Base-by-base conservation (phyloP, 768 basidiomycete genomes). In the Phaffia tasmanica region DNA sequence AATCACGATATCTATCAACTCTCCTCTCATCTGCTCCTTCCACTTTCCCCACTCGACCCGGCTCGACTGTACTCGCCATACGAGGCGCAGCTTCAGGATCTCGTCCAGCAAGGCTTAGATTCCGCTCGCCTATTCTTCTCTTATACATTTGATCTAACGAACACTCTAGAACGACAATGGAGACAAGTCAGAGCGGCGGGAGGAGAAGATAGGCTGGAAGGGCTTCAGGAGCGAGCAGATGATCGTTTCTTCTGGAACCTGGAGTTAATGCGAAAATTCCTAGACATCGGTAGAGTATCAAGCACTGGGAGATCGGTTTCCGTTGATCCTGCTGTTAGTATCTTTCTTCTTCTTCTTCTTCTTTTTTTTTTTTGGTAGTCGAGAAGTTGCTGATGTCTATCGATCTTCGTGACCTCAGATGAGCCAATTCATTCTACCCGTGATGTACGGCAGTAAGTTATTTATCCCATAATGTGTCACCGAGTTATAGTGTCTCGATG, bases 171-270 rank as follows among this genome's bases (percentile, higher is more conserved):
- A 80, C 80, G 81, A 48, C 94, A 97, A 75, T 85, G 84, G 81
- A 78, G 80, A 47, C 77, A 79, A 14, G 79, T 57, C 1, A 32
- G 48, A 42, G 69, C 35, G 0, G 51, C 61, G 9, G 62, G 55
- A 57, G 70, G 66, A 23, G 30, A 51, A 16, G 19, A 55, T 7
- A 61, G 35, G 32, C 49, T 59, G 29, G 69, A 64, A n/a, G 47
- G 59, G 15, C 32, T 42, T 27, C 70, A 70, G 8, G 66, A 69
- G 62, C 72, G 93, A 86, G 86, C 86, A 49, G 95, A 99, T 70
- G 91, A 95, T 73, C 82, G 93, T 70, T 99, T 99, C 78, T 98
- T 98, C 78, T 99, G 94, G 94, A 99, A 99, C 77, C 88, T 84
- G 83, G 87, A 70, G 58, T 73, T 87, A 67, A 84, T 85, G 68